Percentiles rank a stretch among this genome's conserved stretches.
These are phyloP conservation scores for Stramenopiles sp. DNA, from an alignment of 352 stramenopile species.

Conservation along the genomic window DNA sequence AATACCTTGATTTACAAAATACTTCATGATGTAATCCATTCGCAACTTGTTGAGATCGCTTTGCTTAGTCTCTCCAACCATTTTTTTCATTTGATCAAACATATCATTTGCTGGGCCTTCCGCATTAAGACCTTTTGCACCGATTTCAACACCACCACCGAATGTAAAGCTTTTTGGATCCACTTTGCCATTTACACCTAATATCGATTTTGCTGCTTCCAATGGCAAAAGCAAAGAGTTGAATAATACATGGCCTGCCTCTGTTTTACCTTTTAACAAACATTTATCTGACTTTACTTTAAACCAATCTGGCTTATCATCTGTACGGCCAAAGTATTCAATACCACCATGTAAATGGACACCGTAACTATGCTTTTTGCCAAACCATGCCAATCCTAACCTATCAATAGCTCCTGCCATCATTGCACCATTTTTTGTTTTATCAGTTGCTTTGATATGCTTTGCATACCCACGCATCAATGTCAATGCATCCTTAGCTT, in stretches of 20 bases:
- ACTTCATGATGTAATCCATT: neutral
- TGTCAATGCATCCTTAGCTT: neutral
- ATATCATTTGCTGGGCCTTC: neutral
- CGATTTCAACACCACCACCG: neutral
- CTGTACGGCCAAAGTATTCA: neutral
- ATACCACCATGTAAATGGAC: neutral
- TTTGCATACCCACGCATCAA: neutral
- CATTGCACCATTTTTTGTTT: neutral
- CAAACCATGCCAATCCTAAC: neutral
- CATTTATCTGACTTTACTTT: neutral
- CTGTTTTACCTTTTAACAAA: neutral
- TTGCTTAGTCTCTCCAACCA: neutral
- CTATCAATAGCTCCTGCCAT: neutral
- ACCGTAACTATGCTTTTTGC: neutral
- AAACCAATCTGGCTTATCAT: neutral
- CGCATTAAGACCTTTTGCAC: neutral
- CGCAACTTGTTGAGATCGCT: neutral
- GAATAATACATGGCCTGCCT: neutral
- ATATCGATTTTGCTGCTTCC: neutral
- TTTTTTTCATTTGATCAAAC: neutral
- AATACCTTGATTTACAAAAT: neutral
- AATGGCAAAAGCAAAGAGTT: neutral
- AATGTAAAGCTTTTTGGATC: neutral
- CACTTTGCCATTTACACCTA: neutral
- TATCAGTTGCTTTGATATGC: neutral